Evolutionary conservation across 441 rosid species (phyloP), one percentile per base, ranked within the genome.

Genomic region (Pelargonium citronellum): DNA sequence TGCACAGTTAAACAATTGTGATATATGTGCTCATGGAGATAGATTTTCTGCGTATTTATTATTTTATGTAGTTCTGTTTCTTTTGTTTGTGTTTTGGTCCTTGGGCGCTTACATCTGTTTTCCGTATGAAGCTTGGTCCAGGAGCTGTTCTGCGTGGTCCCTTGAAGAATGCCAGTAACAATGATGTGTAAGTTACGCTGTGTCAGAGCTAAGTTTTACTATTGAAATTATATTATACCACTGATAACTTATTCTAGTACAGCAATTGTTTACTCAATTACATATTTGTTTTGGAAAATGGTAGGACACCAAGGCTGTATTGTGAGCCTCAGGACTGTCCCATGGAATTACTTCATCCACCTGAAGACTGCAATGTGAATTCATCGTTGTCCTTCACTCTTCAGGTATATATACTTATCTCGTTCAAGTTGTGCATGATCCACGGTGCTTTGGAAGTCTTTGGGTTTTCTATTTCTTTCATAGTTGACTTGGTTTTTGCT

Each of bases 311-410:
- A 30, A 72, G 71, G 83, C 90, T 90, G 66, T 83, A 85, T 75
- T 92, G 98, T 80, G 95, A 87, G 70, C 84, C 72, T 24, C 83
- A 85, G 75, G 91, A 87, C 77, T 92, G 98, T 75, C 98, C 98
- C 16, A 79, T 82, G 73, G 98, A 92, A 70, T 78, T 92, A 69
- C 77, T 87, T 75, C 96, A 90, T 78, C 98, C 96, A 3, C 98
- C 91, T 19, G 97, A 93, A 77, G 97, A 93, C 78, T 93, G 97
- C 78, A 91, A 88, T 72, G 89, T 88, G 81, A 91, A 93, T 80
- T 81, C 97, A 57, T 89, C 97, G 6, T 78, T 93, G 79, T 66
- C 97, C 70, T 91, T 91, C 83, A 91, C 96, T 71, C 90, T 91
- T 78, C 96, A 91, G 97, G 97, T 93, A 49, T 74, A 74, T 67